phyloP scores from a whole-genome alignment of 495 filamentous ascomycete genomes.

The Xylaria scruposa region DNA sequence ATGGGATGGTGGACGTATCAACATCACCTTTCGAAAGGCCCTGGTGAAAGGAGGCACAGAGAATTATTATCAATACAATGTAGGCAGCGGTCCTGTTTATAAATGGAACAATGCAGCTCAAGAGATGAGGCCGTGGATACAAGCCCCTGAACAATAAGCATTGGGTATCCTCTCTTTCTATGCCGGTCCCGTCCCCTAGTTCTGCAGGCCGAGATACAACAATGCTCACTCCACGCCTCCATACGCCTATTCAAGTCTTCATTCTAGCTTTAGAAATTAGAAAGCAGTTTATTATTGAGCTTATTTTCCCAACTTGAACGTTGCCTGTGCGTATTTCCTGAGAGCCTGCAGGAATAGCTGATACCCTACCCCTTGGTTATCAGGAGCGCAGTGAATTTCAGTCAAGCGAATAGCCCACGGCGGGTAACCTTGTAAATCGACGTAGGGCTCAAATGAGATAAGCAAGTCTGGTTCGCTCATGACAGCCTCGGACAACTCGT shows the following conservation, averaged over 20 bases:
- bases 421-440: conserved; percentile 89
- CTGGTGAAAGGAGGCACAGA: conserved; percentile 69
- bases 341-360: conserved; percentile 88
- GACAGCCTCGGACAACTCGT: conserved; percentile 73
- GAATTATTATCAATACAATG: conserved; percentile 72
- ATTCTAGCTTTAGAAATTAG: background rate
- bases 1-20: conserved; percentile 67
- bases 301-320: conserved; percentile 88
- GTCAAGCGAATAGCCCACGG: conserved; percentile 95
- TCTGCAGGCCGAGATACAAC: background rate
- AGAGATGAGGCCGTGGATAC: conserved; percentile 62
- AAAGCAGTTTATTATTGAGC: background rate
- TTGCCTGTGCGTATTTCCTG: conserved; percentile 82
- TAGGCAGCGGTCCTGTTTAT: conserved; percentile 68
- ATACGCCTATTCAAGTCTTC: background rate
- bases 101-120: conserved; percentile 61
- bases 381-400: conserved; percentile 83
- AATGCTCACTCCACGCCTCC: background rate
- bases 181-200: background rate
- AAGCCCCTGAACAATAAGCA: conserved; percentile 5
- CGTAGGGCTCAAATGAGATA: conserved; percentile 79
- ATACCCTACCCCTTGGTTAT: conserved; percentile 84
- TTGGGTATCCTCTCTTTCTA: conserved; percentile 13
- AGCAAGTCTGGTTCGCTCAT: conserved; percentile 89
- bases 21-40: conserved; percentile 75